phyloP scores from a whole-genome alignment of 2,329 filamentous ascomycete genomes.

The Parasarocladium wereldwijsianum region DNA sequence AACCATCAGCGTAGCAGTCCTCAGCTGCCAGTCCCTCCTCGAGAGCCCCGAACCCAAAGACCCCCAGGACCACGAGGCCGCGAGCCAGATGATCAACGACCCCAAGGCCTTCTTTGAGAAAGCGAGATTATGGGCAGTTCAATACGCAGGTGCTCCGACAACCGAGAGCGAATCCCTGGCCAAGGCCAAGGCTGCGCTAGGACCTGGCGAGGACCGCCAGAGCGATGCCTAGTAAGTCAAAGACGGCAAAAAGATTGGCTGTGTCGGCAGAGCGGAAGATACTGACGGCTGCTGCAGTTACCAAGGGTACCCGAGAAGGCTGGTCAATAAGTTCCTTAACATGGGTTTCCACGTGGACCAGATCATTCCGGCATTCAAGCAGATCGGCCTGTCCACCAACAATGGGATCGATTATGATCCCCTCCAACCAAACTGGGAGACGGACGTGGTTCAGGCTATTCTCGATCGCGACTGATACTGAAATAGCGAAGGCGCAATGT shows the following conservation, averaged over 20 bases:
- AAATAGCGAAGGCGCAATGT: no score
- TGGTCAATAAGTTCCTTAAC: conserved; percentile 69
- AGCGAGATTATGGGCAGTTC: conserved; percentile 82
- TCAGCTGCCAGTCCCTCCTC: conserved; percentile 86
- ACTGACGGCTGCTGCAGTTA: conserved; percentile 52
- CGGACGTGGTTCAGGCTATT: no score
- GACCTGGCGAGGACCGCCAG: no score
- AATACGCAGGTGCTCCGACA: conserved; percentile 68
- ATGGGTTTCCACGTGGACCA: conserved; percentile 86
- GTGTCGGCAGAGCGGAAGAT: conserved; percentile 8
- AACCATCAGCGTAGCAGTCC: conserved; percentile 87
- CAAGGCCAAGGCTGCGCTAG: no score
- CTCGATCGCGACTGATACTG: no score
- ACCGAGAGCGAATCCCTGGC: no score
- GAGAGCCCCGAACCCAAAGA: conserved; percentile 91
- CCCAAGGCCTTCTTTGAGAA: conserved; percentile 67
- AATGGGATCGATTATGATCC: conserved; percentile 34
- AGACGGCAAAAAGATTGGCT: conserved; percentile 13
- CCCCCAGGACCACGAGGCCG: conserved; percentile 91
- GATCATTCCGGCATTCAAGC: conserved; percentile 75
- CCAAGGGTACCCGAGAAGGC: conserved; percentile 69
- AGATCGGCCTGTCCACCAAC: conserved; percentile 66
- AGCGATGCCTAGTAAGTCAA: conserved; percentile 20
- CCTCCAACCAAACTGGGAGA: no score
- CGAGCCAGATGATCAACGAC: conserved; percentile 70